A percentile compares a stretch with the other conserved stretches of the same genome.
Conservation (phyloP, 768 basidiomycete species). For the Lentinus brumalis region DNA sequence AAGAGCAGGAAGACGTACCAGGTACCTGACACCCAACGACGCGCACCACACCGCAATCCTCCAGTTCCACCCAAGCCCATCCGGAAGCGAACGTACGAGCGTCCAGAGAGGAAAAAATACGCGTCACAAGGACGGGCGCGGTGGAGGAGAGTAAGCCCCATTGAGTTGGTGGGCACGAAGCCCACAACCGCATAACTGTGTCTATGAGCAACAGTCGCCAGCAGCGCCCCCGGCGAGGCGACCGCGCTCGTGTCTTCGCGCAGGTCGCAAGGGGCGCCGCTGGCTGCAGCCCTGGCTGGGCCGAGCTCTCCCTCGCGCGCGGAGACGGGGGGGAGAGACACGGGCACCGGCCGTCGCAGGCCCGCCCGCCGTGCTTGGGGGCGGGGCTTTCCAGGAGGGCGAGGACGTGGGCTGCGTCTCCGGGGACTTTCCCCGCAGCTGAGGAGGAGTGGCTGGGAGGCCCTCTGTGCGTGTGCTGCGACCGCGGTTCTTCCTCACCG, state of each 20-base stretch:
- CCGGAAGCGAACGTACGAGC: slow-evolving; percentile 36
- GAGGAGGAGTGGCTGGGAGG: slow-evolving; percentile 42
- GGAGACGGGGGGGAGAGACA: slow-evolving; percentile 16
- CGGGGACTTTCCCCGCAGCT: slow-evolving; percentile 96
- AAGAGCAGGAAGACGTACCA: slow-evolving; percentile 11
- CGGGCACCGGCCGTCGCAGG: slow-evolving; percentile 46
- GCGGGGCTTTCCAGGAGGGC: slow-evolving; percentile 69
- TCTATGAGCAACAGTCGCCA: slow-evolving; percentile 77
- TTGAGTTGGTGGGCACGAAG: slow-evolving; percentile 65
- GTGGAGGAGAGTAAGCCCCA: slow-evolving; percentile 89
- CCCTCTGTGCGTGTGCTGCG: slow-evolving; percentile 80
- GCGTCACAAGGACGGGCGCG: slow-evolving; percentile 33
- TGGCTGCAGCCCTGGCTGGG: slow-evolving; percentile 39
- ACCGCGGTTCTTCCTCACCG: slow-evolving; percentile 70
- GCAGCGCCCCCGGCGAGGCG: slow-evolving; percentile 45
- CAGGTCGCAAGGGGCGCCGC: slow-evolving; percentile 53
- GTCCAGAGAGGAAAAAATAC: slow-evolving; percentile 62
- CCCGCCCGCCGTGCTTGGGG: slow-evolving; percentile 68
- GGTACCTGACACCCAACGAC: slow-evolving; percentile 4
- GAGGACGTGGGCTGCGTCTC: slow-evolving; percentile 67
- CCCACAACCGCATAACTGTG: slow-evolving; percentile 85
- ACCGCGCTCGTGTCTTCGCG: slow-evolving; percentile 79
- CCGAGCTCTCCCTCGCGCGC: slow-evolving; percentile 41
- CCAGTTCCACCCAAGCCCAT: slow-evolving; percentile 38
- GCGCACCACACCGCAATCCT: neutral